A percentile compares a stretch with the other conserved stretches of the same genome.
Evolutionary conservation across 2,329 filamentous ascomycete species (phyloP).

Genomic region (Pseudofabraea citricarpa): DNA sequence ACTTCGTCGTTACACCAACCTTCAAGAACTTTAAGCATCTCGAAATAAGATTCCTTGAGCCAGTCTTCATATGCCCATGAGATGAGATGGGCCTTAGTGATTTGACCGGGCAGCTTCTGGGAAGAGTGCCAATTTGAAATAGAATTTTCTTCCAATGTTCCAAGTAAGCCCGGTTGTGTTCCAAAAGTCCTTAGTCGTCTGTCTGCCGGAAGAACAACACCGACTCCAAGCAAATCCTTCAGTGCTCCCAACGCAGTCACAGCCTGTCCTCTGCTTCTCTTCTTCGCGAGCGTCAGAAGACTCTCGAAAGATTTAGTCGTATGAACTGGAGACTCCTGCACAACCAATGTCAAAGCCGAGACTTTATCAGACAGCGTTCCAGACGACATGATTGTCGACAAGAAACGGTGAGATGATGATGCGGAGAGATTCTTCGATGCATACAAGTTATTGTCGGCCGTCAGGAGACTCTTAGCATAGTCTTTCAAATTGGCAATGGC

Average conservation of each 20-base stretch:
- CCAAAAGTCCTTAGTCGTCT: conserved; percentile 77
- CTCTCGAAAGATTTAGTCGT: conserved; percentile 86
- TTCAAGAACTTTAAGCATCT: conserved; percentile 86
- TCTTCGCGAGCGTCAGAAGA: conserved; percentile 76
- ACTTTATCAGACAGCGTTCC: conserved; percentile 97
- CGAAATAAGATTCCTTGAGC: conserved; percentile 91
- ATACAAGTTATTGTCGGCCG: conserved; percentile 75
- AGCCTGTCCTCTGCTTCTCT: conserved; percentile 89
- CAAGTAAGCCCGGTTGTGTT: conserved; percentile 71
- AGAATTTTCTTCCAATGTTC: conserved; percentile 59
- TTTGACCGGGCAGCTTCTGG: conserved; percentile 66
- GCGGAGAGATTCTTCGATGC: conserved; percentile 64
- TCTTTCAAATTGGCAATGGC: conserved; percentile 56
- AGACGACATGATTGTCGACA: conserved; percentile 93
- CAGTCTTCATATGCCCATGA: conserved; percentile 93
- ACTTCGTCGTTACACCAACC: conserved; percentile 94
- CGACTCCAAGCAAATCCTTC: conserved; percentile 90
- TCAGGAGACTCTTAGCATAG: conserved; percentile 70
- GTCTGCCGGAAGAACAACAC: conserved; percentile 76
- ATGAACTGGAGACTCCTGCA: conserved; percentile 94
- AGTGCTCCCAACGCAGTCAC: conserved; percentile 88
- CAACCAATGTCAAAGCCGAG: conserved; percentile 86
- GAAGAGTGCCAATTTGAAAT: conserved; percentile 57
- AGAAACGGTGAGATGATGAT: conserved; percentile 89
- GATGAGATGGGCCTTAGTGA: conserved; percentile 75